These are phyloP conservation scores for Fagus crenata DNA, from an alignment of 306 rosid genomes.

Conservation along the genomic window DNA sequence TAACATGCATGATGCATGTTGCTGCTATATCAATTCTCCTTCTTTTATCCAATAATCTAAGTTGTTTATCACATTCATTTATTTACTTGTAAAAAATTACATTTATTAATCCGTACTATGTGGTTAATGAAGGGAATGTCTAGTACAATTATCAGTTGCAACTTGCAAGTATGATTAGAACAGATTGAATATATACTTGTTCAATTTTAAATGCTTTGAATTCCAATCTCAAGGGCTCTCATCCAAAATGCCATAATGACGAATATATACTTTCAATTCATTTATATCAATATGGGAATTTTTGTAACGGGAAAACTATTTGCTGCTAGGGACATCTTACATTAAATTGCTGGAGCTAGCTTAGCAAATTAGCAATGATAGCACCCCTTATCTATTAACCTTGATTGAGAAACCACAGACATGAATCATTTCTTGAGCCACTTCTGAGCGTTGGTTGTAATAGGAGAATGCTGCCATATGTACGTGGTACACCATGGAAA, in stretches of 20 bases:
- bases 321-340: not conserved
- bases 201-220: not conserved
- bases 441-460: not conserved
- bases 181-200: too few species aligned
- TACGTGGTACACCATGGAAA: not conserved
- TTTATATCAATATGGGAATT: too few species aligned
- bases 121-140: conserved; percentile 20
- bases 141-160: not conserved
- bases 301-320: not conserved
- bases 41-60: not conserved
- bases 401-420: not conserved
- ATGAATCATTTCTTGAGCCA: not conserved
- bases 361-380: not conserved
- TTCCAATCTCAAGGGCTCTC: not conserved
- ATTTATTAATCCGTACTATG: conserved; percentile 27
- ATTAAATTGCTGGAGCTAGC: not conserved
- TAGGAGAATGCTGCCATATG: not conserved
- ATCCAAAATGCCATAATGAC: not conserved
- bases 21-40: not conserved
- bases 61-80: not conserved
- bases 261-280: too few species aligned
- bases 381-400: not conserved
- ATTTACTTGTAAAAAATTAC: too few species aligned
- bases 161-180: not conserved
- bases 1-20: not conserved